Evolutionary conservation across 352 stramenopile species (phyloP).

Genomic region (Phytopythium sindhum): DNA sequence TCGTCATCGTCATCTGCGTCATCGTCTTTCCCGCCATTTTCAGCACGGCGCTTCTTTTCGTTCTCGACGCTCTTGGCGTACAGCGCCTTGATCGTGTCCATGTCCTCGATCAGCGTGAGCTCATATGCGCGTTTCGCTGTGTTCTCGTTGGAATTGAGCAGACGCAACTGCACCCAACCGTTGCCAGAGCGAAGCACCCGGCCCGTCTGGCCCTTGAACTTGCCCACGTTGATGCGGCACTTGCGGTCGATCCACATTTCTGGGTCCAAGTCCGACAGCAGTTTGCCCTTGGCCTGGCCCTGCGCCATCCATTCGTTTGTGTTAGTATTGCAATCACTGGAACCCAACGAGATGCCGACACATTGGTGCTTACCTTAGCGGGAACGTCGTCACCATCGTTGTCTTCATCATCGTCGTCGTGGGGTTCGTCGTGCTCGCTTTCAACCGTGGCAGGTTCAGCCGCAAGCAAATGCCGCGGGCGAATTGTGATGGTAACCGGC

Average conservation of each 20-base stretch:
- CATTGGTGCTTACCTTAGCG: constrained; percentile 15
- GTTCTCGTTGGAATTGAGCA: constrained; percentile 83
- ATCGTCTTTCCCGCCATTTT: constrained; percentile 28
- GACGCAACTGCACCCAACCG: constrained; percentile 83
- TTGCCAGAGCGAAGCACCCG: constrained; percentile 82
- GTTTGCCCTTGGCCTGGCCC: constrained; percentile 32
- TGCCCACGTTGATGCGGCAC: constrained; percentile 86
- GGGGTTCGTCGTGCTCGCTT: constrained; percentile 20
- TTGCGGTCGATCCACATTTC: constrained; percentile 89
- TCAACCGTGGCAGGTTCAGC: constrained; percentile 26
- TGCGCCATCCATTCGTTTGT: not conserved
- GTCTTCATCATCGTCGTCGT: constrained; percentile 32
- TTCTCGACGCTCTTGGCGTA: constrained; percentile 64
- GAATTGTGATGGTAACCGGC: constrained; percentile 43
- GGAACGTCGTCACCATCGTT: constrained; percentile 15
- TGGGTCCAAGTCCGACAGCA: constrained; percentile 76
- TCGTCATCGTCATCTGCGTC: constrained; percentile 57
- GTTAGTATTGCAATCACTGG: not conserved
- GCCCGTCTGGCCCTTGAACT: constrained; percentile 77
- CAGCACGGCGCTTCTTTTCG: constrained; percentile 46
- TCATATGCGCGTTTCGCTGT: constrained; percentile 87
- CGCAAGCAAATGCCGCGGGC: constrained; percentile 44
- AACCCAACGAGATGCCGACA: not conserved
- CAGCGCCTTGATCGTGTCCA: constrained; percentile 77
- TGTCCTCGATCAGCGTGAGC: constrained; percentile 77